These are phyloP conservation scores for Dinochytrium kinnereticum DNA, from an alignment of 371 early-diverging fungal species.

Conservation along the genomic window DNA sequence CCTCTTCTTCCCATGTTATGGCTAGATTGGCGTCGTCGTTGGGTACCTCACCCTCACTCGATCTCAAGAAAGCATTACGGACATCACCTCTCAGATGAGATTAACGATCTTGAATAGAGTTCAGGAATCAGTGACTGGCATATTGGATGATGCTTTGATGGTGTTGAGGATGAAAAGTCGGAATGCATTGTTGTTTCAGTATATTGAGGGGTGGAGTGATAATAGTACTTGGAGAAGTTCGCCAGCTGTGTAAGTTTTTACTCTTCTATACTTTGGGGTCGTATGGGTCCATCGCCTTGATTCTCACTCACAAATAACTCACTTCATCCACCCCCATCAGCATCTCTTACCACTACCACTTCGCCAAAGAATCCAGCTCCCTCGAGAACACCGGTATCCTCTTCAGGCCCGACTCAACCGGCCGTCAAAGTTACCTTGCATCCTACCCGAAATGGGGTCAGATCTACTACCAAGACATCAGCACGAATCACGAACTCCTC, in stretches of 20 bases:
- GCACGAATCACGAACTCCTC: not conserved
- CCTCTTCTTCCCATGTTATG: too few relatives aligned
- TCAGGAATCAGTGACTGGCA: not conserved
- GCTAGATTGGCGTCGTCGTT: conserved; percentile 2
- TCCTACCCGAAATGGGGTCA: conserved; percentile 10
- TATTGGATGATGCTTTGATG: not conserved
- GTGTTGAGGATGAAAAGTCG: not conserved
- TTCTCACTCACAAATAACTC: too few relatives aligned
- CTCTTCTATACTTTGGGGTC: too few relatives aligned
- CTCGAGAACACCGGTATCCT: conserved; percentile 17
- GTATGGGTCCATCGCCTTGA: too few relatives aligned
- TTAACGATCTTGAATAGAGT: not conserved
- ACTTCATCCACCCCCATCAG: too few relatives aligned
- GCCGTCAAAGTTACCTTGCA: conserved; percentile 3
- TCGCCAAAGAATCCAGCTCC: not conserved
- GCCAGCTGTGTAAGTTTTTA: conserved; percentile 8
- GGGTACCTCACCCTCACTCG: conserved; percentile 8
- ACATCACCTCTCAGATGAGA: conserved; percentile 7
- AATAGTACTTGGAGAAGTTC: not conserved
- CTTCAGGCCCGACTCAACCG: not conserved
- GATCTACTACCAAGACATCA: conserved; percentile 17
- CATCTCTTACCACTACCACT: conserved; percentile 12
- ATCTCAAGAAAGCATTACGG: not conserved
- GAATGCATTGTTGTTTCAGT: not conserved
- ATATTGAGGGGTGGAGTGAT: not conserved